Base-by-base conservation (phyloP, 2,329 filamentous ascomycete species). In the Bimuria novae-zelandiae region DNA sequence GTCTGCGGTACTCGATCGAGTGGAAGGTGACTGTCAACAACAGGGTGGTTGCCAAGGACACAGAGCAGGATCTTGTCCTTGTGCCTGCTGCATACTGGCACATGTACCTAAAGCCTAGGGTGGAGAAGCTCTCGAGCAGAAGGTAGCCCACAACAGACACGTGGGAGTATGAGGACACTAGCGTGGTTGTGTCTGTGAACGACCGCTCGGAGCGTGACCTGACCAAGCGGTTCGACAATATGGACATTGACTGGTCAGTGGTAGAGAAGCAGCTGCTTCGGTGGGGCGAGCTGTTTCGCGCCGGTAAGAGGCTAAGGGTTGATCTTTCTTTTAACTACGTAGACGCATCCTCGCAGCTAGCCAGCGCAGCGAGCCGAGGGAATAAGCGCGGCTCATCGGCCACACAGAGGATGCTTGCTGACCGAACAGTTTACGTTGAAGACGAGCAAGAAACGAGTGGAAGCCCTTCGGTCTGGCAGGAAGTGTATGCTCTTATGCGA, bases 381-480 rank as follows among this genome's bases (percentile, higher is more conserved):
- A 52, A 52, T 23, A 52, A n/a, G n/a, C n/a, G n/a, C n/a, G n/a
- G n/a, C 43, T 48, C 50, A 2, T 52, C 29, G 14, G 50, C 50
- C 17, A 52, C 36, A 30, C 36, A 48, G 27, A 27, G 36, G 30
- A 52, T 52, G 37, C 43, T 52, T 36, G 43, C 43, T 17, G 23
- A 32, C n/a, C 10, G 29, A 22, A 22, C 42, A 6, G 16, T 48
- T 8, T 36, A 48, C 6, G 37, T 7, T 25, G 43, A 52, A 30
- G 17, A 52, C n/a, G n/a, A 23, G 36, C 46, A 30, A 51, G 2
- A 14, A 23, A 10, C 33, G 61, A 67, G 33, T 50, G 61, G 46
- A n/a, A n/a, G n/a, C n/a, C 58, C 65, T 42, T 63, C 65, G 19
- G 46, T 63, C 55, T 74, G 60, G 66, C 45, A 52, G 14, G 52